phyloP scores from a whole-genome alignment of 2,329 filamentous ascomycete genomes.

The Trichothecium sympodiale region DNA sequence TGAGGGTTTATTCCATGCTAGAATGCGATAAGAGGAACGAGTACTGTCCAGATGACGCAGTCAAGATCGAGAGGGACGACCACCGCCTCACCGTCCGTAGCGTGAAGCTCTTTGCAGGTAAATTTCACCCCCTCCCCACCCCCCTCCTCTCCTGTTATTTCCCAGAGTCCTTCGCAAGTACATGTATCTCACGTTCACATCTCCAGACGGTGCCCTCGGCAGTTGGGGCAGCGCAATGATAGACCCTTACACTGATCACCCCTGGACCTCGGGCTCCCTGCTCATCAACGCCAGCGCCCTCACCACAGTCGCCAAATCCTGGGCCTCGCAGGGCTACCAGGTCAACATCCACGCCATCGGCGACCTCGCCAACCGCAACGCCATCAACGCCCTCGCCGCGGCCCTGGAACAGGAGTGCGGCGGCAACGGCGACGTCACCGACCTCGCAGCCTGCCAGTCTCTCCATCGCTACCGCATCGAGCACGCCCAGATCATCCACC shows the following conservation, averaged over 20 bases:
- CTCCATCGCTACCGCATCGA: constrained; percentile 54
- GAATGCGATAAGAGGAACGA: constrained; percentile 55
- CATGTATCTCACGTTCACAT: constrained; percentile 5
- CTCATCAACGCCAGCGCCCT: constrained; percentile 54
- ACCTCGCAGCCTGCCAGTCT: constrained; percentile 39
- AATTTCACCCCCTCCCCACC: constrained; percentile 7
- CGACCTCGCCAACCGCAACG: constrained; percentile 55
- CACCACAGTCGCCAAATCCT: constrained; percentile 39
- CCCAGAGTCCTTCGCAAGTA: too few species aligned
- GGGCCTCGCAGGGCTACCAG: constrained; percentile 52
- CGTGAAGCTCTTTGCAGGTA: constrained; percentile 60
- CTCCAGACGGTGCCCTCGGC: constrained; percentile 54
- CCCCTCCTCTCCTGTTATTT: too few species aligned
- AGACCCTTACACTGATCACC: constrained; percentile 57
- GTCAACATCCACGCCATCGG: constrained; percentile 66
- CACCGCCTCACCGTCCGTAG: constrained; percentile 46
- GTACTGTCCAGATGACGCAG: constrained; percentile 44
- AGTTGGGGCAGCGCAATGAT: constrained; percentile 63
- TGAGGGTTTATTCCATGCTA: constrained; percentile 58
- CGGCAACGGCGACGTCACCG: constrained; percentile 13
- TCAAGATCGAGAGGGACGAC: constrained; percentile 27
- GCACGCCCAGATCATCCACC: constrained; percentile 60
- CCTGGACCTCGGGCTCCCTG: constrained; percentile 50
- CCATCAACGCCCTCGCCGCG: constrained; percentile 49
- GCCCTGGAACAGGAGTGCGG: constrained; percentile 43